Evolutionary conservation across 106 monocot species (phyloP), one percentile per base, ranked within the genome.

Genomic region (Allium cepa): DNA sequence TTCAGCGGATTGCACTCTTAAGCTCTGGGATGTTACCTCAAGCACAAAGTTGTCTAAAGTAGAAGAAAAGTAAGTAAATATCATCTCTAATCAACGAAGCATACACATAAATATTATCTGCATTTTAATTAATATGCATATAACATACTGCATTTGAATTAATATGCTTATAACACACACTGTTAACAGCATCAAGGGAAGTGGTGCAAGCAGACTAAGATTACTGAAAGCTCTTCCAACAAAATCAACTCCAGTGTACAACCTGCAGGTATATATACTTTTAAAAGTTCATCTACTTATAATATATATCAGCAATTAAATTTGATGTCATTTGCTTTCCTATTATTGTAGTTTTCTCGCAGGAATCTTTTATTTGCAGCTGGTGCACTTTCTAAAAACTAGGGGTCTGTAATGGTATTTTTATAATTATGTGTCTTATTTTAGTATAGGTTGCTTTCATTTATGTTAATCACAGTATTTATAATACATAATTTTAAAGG

Each of bases 21-120:
- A 93, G 73, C 46, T 99, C 10, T 93, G 99, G 93, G 99, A 99
- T 72, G 87, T 93, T 11, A 87, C 87, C 71, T 73, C 92, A 64
- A 93, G 92, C 66, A 79, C 80, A 49, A 99, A 93, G 74, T 60
- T 71, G 46, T 36, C 76, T 16, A 92, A 79, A 80, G 73, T 59
- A 9, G 97, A 99, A 36, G 97, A 99, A 4, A 85, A 56, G 97
- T 90, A 74, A 83, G 84, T 70, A 26, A 0, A 22, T 67, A 8
- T n/a, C 9, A 13, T 46, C 17, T 64, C 56, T 48, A 46, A 62
- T 8, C 16, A 1, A 36, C 15, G 26, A 49, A 15, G 28, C 48
- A 10, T 4, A 70, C 47, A 57, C 17, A 5, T 36, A 2, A 36
- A 36, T 36, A 36, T 36, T 36, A 36, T 36, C 36, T 49, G 17